These are phyloP conservation scores for Dillenia turbinata DNA, from an alignment of 164 flowering plant species.

Conservation along the genomic window DNA sequence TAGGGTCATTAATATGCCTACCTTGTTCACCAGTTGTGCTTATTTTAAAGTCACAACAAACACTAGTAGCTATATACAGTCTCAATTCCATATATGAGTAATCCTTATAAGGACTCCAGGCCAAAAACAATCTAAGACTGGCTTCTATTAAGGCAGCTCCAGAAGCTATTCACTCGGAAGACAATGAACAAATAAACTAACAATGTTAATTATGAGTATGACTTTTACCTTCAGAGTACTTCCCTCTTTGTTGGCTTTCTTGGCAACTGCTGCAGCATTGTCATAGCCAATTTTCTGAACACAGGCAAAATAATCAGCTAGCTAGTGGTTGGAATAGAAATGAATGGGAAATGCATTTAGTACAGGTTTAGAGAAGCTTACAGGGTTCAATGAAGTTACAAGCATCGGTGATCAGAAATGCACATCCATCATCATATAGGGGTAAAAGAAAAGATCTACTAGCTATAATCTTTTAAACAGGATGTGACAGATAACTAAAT, in stretches of 20 bases:
- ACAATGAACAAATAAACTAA: too few species aligned
- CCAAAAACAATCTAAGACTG: too few species aligned
- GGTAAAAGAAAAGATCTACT: slow-evolving; percentile 13
- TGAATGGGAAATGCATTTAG: not conserved
- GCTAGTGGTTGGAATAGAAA: not conserved
- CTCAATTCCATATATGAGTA: too few species aligned
- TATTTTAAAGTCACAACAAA: too few species aligned
- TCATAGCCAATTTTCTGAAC: slow-evolving; percentile 95
- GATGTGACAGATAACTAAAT: not conserved
- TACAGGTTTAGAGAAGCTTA: slow-evolving; percentile 33
- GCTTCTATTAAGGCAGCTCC: too few species aligned
- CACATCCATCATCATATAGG: slow-evolving; percentile 8
- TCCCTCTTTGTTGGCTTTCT: slow-evolving; percentile 97
- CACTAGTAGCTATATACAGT: too few species aligned
- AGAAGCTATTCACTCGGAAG: too few species aligned
- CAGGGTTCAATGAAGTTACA: slow-evolving; percentile 92
- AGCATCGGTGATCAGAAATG: slow-evolving; percentile 95
- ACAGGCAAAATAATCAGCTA: not conserved
- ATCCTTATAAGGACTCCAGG: too few species aligned
- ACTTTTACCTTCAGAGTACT: slow-evolving; percentile 68
- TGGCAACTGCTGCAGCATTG: slow-evolving; percentile 97
- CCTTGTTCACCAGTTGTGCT: too few species aligned
- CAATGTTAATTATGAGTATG: too few species aligned
- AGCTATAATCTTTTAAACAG: slow-evolving; percentile 3
- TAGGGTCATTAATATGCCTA: too few species aligned